phyloP scores from a whole-genome alignment of 2,329 filamentous ascomycete genomes.

The Cladophialophora exuberans region DNA sequence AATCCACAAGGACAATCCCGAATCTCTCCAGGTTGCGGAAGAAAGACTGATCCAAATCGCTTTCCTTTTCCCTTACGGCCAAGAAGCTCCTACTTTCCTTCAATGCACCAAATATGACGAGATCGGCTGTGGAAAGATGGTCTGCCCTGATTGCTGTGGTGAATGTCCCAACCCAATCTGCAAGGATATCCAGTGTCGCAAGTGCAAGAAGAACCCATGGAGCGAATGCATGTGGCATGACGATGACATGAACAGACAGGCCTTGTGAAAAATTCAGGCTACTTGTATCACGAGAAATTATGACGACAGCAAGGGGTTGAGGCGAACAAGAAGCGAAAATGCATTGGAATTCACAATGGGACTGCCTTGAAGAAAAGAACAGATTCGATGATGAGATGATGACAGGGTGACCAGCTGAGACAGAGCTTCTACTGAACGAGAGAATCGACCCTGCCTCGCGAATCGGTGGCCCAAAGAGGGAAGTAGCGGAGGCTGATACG shows the following conservation, averaged over 20 bases:
- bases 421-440: no score
- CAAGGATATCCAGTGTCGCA: slow-evolving; percentile 40
- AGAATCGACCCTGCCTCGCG: no score
- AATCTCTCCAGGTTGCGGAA: slow-evolving; percentile 22
- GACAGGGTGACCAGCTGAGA: no score
- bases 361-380: no score
- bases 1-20: slow-evolving; percentile 23
- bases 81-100: slow-evolving; percentile 39
- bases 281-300: no score
- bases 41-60: slow-evolving; percentile 34
- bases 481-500: no score
- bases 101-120: slow-evolving; percentile 36
- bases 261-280: no score
- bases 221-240: slow-evolving; percentile 41
- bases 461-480: no score
- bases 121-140: slow-evolving; percentile 38
- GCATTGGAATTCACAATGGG: no score
- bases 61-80: slow-evolving; percentile 32
- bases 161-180: slow-evolving; percentile 40
- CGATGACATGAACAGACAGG: slow-evolving; percentile 17
- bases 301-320: no score
- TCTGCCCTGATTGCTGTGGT: slow-evolving; percentile 42
- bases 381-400: no score
- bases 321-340: no score
- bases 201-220: slow-evolving; percentile 42